phyloP scores from a whole-genome alignment of 2,329 filamentous ascomycete species.

The Thermothelomyces thermophilus region DNA sequence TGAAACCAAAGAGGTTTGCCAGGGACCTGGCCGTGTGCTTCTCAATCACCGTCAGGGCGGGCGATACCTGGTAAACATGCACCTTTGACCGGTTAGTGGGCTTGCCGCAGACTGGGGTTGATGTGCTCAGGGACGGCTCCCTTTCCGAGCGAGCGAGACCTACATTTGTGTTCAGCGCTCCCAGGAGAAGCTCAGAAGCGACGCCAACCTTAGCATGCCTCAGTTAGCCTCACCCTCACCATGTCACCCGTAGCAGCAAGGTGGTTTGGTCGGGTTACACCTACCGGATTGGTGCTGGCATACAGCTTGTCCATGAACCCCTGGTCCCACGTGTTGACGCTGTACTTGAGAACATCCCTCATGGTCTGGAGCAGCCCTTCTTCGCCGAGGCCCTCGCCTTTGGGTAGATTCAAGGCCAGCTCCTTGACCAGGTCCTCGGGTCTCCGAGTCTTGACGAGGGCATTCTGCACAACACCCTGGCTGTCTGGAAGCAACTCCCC shows the following conservation, averaged over 20 bases:
- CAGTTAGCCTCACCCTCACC: background rate
- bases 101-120: background rate
- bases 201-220: conserved; percentile 61
- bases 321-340: conserved; percentile 98
- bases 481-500: conserved; percentile 42
- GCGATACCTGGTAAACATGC: conserved; percentile 91
- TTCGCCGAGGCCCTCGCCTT: conserved; percentile 52
- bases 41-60: conserved; percentile 79
- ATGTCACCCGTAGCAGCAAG: background rate
- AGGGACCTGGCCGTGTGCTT: conserved; percentile 70
- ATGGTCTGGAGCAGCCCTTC: conserved; percentile 68
- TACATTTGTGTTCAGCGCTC: conserved; percentile 84
- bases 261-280: no score
- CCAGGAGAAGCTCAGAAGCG: conserved; percentile 75
- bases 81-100: conserved; percentile 39
- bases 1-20: conserved; percentile 70
- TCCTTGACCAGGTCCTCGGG: conserved; percentile 52
- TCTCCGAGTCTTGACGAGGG: conserved; percentile 56
- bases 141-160: conserved; percentile 21
- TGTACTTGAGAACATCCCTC: conserved; percentile 67
- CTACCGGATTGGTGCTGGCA: conserved; percentile 74
- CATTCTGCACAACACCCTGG: conserved; percentile 40
- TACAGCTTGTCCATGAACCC: conserved; percentile 96
- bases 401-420: conserved; percentile 53
- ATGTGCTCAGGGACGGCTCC: background rate